phyloP scores from a whole-genome alignment of 1,139 yeast species.

The Yamadazyma pseudoaaseri region DNA sequence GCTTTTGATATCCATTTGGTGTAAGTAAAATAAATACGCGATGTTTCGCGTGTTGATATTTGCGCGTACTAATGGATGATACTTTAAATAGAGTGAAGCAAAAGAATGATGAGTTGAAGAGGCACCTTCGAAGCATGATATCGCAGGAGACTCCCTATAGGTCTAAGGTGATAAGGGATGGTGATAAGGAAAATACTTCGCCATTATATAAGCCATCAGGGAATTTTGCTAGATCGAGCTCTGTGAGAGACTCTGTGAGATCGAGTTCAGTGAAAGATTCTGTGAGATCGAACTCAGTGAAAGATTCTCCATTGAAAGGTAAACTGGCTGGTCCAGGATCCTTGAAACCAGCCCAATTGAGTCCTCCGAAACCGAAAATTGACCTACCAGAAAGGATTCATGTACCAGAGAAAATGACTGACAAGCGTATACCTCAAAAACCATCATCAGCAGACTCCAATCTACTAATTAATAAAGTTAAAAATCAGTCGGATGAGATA shows the following conservation, averaged over 20 bases:
- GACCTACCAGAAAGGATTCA: neutral
- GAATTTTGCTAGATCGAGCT: too few species aligned
- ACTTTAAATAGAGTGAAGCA: constrained; percentile 9
- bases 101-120: constrained; percentile 10
- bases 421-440: neutral
- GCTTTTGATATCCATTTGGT: constrained; percentile 9
- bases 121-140: constrained; percentile 8
- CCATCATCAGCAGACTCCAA: constrained; percentile 5
- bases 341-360: neutral
- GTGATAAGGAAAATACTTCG: neutral
- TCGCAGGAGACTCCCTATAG: constrained; percentile 10
- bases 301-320: too few species aligned
- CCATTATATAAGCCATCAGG: too few species aligned
- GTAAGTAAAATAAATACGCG: constrained; percentile 1
- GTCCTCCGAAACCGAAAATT: neutral
- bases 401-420: too few species aligned
- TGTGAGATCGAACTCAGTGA: too few species aligned
- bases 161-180: neutral
- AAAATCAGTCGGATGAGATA: constrained; percentile 8
- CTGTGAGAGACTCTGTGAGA: too few species aligned
- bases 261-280: too few species aligned
- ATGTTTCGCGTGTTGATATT: constrained; percentile 1
- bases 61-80: constrained; percentile 8
- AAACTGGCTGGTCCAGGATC: neutral
- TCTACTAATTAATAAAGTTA: constrained; percentile 8